These are phyloP conservation scores for Suillus variegatus DNA, from an alignment of 768 basidiomycete genomes.

Conservation along the genomic window DNA sequence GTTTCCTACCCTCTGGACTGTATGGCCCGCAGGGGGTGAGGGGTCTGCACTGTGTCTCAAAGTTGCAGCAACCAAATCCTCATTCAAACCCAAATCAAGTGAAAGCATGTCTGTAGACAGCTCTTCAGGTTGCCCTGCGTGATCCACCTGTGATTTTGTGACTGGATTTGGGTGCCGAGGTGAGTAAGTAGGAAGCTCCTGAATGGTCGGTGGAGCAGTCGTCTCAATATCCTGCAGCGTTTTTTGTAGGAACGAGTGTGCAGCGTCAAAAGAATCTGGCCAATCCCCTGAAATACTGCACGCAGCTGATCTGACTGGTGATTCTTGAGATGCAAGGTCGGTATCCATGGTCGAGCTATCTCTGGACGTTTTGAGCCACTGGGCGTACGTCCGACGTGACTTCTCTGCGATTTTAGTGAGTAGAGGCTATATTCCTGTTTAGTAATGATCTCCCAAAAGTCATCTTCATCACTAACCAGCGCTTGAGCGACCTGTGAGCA, in stretches of 20 bases:
- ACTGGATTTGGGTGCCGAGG: constrained; percentile 17
- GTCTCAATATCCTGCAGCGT: constrained; percentile 28
- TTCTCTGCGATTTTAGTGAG: constrained; percentile 57
- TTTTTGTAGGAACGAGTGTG: constrained; percentile 24
- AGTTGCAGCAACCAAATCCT: constrained; percentile 23
- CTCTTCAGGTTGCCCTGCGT: constrained; percentile 21
- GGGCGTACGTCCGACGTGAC: constrained; percentile 45
- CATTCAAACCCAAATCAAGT: constrained; percentile 30
- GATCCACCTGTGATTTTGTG: constrained; percentile 16
- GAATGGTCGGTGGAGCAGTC: constrained; percentile 19
- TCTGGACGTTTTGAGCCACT: constrained; percentile 34
- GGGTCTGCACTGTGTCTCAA: constrained; percentile 20
- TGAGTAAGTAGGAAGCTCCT: constrained; percentile 26
- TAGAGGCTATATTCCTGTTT: constrained; percentile 42
- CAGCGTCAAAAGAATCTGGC: constrained; percentile 20
- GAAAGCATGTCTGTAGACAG: constrained; percentile 35
- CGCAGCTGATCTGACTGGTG: constrained; percentile 3
- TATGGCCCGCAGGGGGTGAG: constrained; percentile 19
- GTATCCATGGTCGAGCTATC: constrained; percentile 27
- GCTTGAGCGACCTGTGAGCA: constrained; percentile 62
- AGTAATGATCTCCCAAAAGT: background rate
- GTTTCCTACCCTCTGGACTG: constrained; percentile 46
- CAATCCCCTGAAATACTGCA: constrained; percentile 6
- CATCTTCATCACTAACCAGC: constrained; percentile 41
- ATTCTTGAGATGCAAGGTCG: constrained; percentile 17